Evolutionary conservation across 192 early-diverging fungal genomes (phyloP), one percentile per base, ranked within the genome.

Genomic region (Physocladia obscura): DNA sequence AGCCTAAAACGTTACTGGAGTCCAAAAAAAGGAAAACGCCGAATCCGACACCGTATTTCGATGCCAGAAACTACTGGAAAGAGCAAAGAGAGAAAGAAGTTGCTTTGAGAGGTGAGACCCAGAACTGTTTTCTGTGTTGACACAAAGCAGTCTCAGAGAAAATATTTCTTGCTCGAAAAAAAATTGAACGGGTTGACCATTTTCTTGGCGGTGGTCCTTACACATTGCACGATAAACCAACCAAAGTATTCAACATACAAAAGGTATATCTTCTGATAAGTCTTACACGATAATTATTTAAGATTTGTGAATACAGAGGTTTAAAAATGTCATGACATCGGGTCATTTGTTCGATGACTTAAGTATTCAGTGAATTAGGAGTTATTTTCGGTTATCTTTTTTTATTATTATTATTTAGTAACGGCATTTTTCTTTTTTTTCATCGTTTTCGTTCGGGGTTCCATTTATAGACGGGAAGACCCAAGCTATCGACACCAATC

Each of bases 381-480:
- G n/a, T n/a, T n/a, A n/a, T n/a, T n/a, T n/a, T n/a, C n/a, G n/a
- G n/a, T n/a, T n/a, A n/a, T n/a, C n/a, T n/a, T n/a, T n/a, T n/a
- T n/a, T n/a, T n/a, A n/a, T n/a, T n/a, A n/a, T n/a, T n/a, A n/a
- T n/a, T n/a, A n/a, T n/a, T n/a, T n/a, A n/a, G n/a, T n/a, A n/a
- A n/a, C n/a, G n/a, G n/a, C n/a, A n/a, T n/a, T n/a, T n/a, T n/a
- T n/a, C n/a, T n/a, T n/a, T n/a, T n/a, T n/a, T n/a, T n/a, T 55
- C 30, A 58, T 58, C 60, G 60, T 75, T 94, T 94, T 55, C 95
- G 82, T 52, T 90, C 90, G 2, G 89, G 84, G 67, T 88, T 90
- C 96, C 96, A 98, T 78, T 96, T 97, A 83, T 95, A 96, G 36
- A 93, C 79, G 13, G 91, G 76, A 24, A 96, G 74, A 0, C 96